Conservation (phyloP, 116 monocot genomes). For the Iris pallida region DNA sequence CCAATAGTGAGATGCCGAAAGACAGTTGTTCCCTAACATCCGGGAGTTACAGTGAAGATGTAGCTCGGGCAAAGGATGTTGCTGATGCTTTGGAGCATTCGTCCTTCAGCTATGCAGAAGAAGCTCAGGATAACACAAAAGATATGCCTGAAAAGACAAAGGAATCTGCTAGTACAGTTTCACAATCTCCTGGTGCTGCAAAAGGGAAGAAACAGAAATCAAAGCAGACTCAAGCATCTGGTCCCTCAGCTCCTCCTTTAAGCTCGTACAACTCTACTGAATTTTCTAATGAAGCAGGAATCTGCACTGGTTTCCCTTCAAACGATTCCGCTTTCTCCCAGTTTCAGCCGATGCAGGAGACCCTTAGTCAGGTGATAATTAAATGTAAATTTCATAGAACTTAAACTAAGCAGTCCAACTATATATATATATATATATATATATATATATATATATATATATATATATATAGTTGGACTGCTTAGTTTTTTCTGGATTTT, state of each 20-base stretch:
- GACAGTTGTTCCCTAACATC: neutral
- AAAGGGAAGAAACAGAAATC: slow-evolving; percentile 40
- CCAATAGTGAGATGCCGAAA: slow-evolving; percentile 4
- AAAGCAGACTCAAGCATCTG: slow-evolving; percentile 32
- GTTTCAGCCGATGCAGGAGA: slow-evolving; percentile 43
- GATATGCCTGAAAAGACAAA: slow-evolving; percentile 37
- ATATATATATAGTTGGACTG: too few relatives aligned
- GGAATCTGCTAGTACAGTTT: slow-evolving; percentile 14
- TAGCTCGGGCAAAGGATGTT: slow-evolving; percentile 1
- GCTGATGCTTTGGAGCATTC: slow-evolving; percentile 22
- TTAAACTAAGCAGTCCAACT: too few relatives aligned
- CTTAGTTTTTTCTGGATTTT: too few relatives aligned
- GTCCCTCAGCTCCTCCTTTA: slow-evolving; percentile 23
- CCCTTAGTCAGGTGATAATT: slow-evolving; percentile 55
- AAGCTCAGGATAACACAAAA: slow-evolving; percentile 24
- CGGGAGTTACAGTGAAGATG: too few relatives aligned
- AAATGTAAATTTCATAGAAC: too few relatives aligned
- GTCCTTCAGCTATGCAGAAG: slow-evolving; percentile 19
- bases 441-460: too few relatives aligned
- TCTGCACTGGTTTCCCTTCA: slow-evolving; percentile 10
- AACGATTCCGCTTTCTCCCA: slow-evolving; percentile 30
- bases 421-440: too few relatives aligned
- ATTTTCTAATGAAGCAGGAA: slow-evolving; percentile 44
- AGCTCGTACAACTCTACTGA: slow-evolving; percentile 43
- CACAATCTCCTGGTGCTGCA: slow-evolving; percentile 22